Conservation (phyloP, 140 eudicot genomes). For the Cichorium intybus region DNA sequence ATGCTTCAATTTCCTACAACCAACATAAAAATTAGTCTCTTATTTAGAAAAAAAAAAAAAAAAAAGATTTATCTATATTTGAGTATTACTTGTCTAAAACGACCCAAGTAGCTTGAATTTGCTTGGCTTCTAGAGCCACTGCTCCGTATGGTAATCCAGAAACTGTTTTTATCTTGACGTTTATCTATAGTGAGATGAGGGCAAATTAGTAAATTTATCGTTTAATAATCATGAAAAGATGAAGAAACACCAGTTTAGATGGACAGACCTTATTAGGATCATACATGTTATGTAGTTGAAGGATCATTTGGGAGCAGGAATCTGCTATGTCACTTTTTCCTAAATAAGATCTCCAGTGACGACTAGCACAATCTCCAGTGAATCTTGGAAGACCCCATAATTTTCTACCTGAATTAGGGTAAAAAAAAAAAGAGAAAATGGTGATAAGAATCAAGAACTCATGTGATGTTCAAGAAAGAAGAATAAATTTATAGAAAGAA, state of each 20-base stretch:
- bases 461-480: not conserved
- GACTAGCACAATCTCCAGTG: constrained; percentile 93
- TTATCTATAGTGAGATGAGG: constrained; percentile 44
- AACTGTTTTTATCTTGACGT: constrained; percentile 82
- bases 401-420: constrained; percentile 52
- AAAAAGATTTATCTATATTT: not conserved
- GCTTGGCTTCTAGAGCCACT: constrained; percentile 85
- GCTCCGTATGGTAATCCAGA: constrained; percentile 79
- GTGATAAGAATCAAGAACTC: not conserved
- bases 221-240: not conserved
- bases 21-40: not conserved
- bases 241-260: constrained; percentile 2
- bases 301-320: constrained; percentile 92
- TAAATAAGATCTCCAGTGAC: constrained; percentile 56
- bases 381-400: constrained; percentile 89
- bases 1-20: constrained; percentile 69
- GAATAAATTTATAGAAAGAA: constrained; percentile 30
- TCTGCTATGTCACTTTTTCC: constrained; percentile 77
- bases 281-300: constrained; percentile 91
- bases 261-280: constrained; percentile 77
- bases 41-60: not conserved
- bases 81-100: constrained; percentile 74
- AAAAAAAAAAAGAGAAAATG: constrained; percentile 11
- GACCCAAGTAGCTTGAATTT: constrained; percentile 84
- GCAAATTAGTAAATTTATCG: not conserved